Base-by-base conservation (phyloP, 495 filamentous ascomycete species). In the Cenococcum geophilum region DNA sequence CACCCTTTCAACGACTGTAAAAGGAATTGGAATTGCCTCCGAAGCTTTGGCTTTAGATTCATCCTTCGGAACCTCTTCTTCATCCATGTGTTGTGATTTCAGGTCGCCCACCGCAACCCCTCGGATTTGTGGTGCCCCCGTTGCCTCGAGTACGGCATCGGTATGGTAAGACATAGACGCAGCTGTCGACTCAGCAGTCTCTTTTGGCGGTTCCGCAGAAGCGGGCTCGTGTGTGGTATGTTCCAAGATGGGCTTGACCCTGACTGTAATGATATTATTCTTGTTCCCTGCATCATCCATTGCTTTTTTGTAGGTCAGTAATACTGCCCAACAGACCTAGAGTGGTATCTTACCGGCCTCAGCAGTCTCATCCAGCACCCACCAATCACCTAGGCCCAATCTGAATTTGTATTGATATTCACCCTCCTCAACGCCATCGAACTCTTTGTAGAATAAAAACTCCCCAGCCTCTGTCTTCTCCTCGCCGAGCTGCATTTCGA, bases 351-450 rank as follows among this genome's bases (percentile, higher is more conserved):
- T 74, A 84, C 81, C 74, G n/a, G 74, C 82, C 1, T 79, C 75
- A 5, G 73, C 71, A 37, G 69, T 70, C 23, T 86, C 80, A 57
- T 88, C 79, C 50, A 85, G 67, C 3, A 82, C 78, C 87, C 86
- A 88, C 80, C 81, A 84, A 63, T 87, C 78, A 35, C 80, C 80
- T 1, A 72, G 50, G 5, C 83, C 86, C 54, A 87, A 70, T 22
- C 85, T 78, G 67, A 89, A 88, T 69, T 88, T 88, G 75, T 88
- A 89, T 64, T 86, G 81, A 60, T 85, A 82, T 59, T 80, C 65
- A 18, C 78, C 77, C 27, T 74, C 67, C 32, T 85, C 67, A 22
- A 79, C 75, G 40, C 80, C 77, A 18, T 76, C 74, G 23, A 79
- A 75, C 0, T 48, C 18, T 53, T 58, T 69, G 48, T 5, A 48